phyloP scores from a whole-genome alignment of 495 filamentous ascomycete species.

The Haplographium delicatum region DNA sequence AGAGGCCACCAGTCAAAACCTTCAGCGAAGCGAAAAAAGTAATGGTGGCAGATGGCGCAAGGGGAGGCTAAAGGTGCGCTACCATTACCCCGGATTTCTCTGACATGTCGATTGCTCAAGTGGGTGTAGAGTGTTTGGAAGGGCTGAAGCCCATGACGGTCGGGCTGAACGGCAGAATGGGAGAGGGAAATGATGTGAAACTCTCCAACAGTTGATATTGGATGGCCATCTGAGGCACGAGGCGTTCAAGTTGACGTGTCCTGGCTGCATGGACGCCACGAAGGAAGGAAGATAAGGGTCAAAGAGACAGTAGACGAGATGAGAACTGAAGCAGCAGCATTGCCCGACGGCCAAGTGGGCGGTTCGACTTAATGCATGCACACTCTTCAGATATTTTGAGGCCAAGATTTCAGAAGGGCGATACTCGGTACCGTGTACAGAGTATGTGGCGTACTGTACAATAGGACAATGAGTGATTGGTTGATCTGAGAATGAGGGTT shows the following conservation, averaged over 20 bases:
- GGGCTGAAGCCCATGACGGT: neutral
- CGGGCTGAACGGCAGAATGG: neutral
- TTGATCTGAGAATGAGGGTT: no score
- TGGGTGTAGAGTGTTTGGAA: neutral
- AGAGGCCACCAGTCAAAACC: no score
- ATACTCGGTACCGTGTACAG: no score
- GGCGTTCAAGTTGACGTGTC: slow-evolving; percentile 5
- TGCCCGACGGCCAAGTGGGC: slow-evolving; percentile 11
- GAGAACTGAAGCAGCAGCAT: no score
- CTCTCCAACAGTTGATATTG: neutral
- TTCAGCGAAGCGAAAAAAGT: no score
- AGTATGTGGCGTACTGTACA: no score
- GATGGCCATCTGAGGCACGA: neutral
- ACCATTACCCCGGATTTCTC: slow-evolving; percentile 23
- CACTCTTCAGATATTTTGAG: no score
- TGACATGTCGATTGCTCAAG: slow-evolving; percentile 20
- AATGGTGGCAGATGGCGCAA: no score
- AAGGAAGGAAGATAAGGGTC: neutral
- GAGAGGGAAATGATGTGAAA: neutral
- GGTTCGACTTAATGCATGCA: no score
- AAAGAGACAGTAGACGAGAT: neutral
- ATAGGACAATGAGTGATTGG: no score
- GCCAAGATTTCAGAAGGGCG: no score
- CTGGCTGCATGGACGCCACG: neutral
- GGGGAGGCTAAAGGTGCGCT: no score